Evolutionary conservation across 2,329 filamentous ascomycete genomes (phyloP), one percentile per base, ranked within the genome.

Genomic region (Sclerotiophoma versabilis): DNA sequence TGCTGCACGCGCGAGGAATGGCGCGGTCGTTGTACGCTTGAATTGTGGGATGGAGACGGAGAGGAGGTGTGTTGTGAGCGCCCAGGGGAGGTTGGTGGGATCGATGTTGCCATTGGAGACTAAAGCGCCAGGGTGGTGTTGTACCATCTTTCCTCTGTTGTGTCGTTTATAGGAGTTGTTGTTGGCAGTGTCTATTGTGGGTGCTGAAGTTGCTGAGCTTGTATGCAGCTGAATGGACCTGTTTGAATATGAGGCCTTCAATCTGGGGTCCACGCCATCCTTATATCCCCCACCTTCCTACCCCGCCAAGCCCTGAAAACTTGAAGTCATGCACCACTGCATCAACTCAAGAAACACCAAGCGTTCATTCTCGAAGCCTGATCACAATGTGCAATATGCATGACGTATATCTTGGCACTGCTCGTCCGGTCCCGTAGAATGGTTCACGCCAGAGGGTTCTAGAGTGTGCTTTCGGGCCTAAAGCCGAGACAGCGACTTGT

Each of bases 61-160:
- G 26, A 73, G 65, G 19, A 74, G 65, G 46, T 74, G 69, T 6
- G 66, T 63, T 38, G 71, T 72, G 15, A 74, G 39, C 6, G 64
- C 65, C 64, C 64, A 65, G 7, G 65, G 65, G 36, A 62, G 45
- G 30, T 68, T 52, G 22, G 60, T 68, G 32, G 50, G 38, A 49
- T 63, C 56, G 55, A 63, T 11, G 26, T 60, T 53, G 26, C 55
- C 56, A 37, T 62, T 49, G 20, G 53, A 47, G 33, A 59, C 45
- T 38, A 49, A 54, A 14, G 62, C 62, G 47, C 63, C 62, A 20
- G 65, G 62, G 50, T 65, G 65, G 43, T 68, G 53, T 38, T 56
- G 34, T 15, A 51, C 47, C 53, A 56, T 56, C 3, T 34, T 38
- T 15, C 7, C 4, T 33, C 25, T 8, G 3, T 50, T 37, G 41